These are phyloP conservation scores for Lolium multiflorum DNA, from an alignment of 176 grass and related monocot species.

Conservation along the genomic window DNA sequence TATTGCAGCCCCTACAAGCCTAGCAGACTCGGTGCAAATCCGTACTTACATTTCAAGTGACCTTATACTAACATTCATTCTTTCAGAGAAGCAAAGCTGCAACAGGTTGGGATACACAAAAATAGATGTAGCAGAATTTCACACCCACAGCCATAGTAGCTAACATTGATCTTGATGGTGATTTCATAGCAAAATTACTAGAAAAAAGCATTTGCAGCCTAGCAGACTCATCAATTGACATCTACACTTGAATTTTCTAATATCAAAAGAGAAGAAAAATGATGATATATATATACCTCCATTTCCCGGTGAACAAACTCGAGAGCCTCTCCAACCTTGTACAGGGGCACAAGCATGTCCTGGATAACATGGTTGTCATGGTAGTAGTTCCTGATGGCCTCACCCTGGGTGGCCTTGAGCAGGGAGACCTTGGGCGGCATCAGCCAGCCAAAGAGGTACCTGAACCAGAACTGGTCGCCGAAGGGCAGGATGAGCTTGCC, in stretches of 20 bases:
- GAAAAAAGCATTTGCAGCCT: no score
- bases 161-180: no score
- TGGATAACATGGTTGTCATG: slow-evolving; percentile 97
- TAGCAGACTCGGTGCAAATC: not conserved
- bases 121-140: no score
- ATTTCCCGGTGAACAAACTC: slow-evolving; percentile 85
- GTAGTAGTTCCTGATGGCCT: slow-evolving; percentile 94
- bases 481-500: slow-evolving; percentile 95
- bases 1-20: not conserved
- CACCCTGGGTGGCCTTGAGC: slow-evolving; percentile 95
- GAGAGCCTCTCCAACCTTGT: slow-evolving; percentile 92
- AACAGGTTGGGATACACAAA: no score
- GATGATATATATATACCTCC: slow-evolving; percentile 63
- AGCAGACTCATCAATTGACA: no score
- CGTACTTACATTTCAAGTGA: not conserved
- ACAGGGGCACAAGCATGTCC: slow-evolving; percentile 84
- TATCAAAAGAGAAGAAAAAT: not conserved
- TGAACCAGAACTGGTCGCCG: slow-evolving; percentile 96
- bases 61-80: not conserved
- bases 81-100: no score
- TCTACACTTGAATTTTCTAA: no score
- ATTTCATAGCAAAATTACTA: no score
- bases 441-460: slow-evolving; percentile 79
- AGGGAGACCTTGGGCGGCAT: slow-evolving; percentile 98
- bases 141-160: no score